Conservation (phyloP, 148 eudicot species). For the Vaccinium vitisidaea region DNA sequence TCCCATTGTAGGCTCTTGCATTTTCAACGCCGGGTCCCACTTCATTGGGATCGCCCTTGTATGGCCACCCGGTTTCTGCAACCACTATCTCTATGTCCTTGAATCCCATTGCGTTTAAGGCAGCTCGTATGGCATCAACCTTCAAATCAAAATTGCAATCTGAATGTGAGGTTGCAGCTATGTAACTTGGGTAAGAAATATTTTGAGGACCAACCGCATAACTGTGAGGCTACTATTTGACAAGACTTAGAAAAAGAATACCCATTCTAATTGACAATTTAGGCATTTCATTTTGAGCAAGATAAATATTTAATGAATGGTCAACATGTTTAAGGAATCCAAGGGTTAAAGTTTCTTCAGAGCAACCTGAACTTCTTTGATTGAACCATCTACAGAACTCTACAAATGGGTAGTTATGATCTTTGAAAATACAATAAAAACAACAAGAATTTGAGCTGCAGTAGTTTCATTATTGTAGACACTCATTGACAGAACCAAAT, state of each 20-base stretch:
- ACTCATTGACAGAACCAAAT: background rate
- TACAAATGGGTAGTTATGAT: background rate
- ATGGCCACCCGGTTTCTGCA: slow-evolving; percentile 97
- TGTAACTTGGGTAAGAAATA: background rate
- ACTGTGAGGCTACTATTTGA: background rate
- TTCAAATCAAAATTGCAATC: slow-evolving; percentile 20
- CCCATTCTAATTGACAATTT: background rate
- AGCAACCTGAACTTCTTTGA: background rate
- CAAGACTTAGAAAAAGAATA: background rate
- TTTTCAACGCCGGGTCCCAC: slow-evolving; percentile 70
- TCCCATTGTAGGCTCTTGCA: slow-evolving; percentile 76
- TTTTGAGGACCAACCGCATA: background rate
- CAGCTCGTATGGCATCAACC: slow-evolving; percentile 84
- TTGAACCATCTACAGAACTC: background rate
- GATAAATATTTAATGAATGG: background rate
- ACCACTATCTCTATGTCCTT: slow-evolving; percentile 76
- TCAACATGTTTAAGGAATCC: background rate
- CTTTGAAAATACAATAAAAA: background rate
- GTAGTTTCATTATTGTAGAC: background rate
- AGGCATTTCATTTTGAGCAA: background rate
- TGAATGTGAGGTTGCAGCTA: background rate
- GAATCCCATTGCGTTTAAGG: slow-evolving; percentile 66
- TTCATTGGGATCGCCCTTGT: slow-evolving; percentile 72
- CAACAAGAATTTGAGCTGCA: background rate
- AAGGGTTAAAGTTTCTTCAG: background rate